Percentiles rank a stretch among this genome's conserved stretches.
These are phyloP conservation scores for Glycyrrhiza uralensis DNA, from an alignment of 306 rosid genomes.

Conservation along the genomic window DNA sequence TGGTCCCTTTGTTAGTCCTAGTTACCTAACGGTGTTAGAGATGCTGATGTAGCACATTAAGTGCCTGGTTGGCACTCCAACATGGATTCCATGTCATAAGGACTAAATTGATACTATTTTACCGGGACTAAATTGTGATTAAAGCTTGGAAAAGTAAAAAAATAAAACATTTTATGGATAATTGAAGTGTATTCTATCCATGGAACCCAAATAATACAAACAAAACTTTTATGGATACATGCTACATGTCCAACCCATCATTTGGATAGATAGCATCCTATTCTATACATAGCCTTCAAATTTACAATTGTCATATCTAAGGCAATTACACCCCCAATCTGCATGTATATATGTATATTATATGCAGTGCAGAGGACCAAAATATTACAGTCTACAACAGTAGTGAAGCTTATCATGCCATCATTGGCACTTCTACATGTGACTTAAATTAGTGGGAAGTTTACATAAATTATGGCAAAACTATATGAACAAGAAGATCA, in stretches of 20 bases:
- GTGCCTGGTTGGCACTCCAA: no score
- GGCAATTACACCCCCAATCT: constrained; percentile 35
- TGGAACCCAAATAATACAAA: constrained; percentile 21
- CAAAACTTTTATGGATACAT: constrained; percentile 30
- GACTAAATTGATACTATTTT: no score
- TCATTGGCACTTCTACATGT: constrained; percentile 28
- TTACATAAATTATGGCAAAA: constrained; percentile 21
- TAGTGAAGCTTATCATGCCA: constrained; percentile 37
- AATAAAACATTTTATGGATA: no score
- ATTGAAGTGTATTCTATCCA: no score
- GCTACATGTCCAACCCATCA: constrained; percentile 1
- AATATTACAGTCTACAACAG: constrained; percentile 36
- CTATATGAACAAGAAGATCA: constrained; percentile 18
- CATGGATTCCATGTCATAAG: no score
- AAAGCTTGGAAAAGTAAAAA: no score
- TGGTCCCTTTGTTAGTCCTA: no score
- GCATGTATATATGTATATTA: constrained; percentile 33
- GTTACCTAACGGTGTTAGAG: no score
- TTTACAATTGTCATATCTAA: constrained; percentile 39
- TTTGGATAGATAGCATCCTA: constrained; percentile 25
- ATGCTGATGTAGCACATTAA: no score
- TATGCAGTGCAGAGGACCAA: constrained; percentile 37
- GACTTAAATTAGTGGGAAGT: constrained; percentile 29
- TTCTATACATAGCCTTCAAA: constrained; percentile 35
- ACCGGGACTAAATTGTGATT: no score